Evolutionary conservation across 208 protist species (phyloP).

Genomic region (Wallacemonas sp.): DNA sequence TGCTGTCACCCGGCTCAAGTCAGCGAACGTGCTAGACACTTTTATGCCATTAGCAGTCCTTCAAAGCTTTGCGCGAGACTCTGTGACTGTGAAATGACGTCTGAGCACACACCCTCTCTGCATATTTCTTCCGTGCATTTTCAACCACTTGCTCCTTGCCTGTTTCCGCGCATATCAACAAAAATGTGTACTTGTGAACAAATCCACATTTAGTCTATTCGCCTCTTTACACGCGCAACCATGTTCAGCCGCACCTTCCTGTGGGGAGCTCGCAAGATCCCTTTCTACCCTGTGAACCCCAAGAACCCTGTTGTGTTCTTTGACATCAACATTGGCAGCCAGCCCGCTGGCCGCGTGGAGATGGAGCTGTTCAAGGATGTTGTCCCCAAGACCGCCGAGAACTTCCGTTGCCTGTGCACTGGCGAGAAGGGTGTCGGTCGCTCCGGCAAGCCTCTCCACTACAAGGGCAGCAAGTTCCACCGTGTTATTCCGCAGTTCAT

Average conservation of each 20-base stretch:
- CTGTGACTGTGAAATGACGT: too few species aligned
- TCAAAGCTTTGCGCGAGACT: too few species aligned
- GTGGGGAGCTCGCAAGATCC: constrained; percentile 57
- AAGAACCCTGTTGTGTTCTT: constrained; percentile 73
- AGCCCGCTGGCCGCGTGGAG: constrained; percentile 33
- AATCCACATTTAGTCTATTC: too few species aligned
- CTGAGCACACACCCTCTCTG: too few species aligned
- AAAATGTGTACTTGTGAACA: too few species aligned
- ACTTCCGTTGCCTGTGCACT: constrained; percentile 60
- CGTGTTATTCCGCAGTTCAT: constrained; percentile 58
- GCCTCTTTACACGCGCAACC: constrained; percentile 1
- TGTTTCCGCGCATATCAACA: too few species aligned
- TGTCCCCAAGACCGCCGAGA: constrained; percentile 62
- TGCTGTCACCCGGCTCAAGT: too few species aligned
- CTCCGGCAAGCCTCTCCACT: constrained; percentile 22
- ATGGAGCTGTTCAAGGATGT: constrained; percentile 57
- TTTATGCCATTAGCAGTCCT: too few species aligned
- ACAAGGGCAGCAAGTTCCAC: constrained; percentile 40
- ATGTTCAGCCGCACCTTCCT: constrained; percentile 52
- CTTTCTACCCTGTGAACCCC: constrained; percentile 75
- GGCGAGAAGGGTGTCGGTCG: constrained; percentile 58
- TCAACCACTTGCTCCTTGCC: too few species aligned
- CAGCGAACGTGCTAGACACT: too few species aligned
- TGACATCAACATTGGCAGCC: constrained; percentile 39
- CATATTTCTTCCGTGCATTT: too few species aligned